A percentile compares a stretch with the other conserved stretches of the same genome.
These are phyloP conservation scores for Microsporum canis DNA, from an alignment of 2,329 filamentous ascomycete genomes.

Conservation along the genomic window DNA sequence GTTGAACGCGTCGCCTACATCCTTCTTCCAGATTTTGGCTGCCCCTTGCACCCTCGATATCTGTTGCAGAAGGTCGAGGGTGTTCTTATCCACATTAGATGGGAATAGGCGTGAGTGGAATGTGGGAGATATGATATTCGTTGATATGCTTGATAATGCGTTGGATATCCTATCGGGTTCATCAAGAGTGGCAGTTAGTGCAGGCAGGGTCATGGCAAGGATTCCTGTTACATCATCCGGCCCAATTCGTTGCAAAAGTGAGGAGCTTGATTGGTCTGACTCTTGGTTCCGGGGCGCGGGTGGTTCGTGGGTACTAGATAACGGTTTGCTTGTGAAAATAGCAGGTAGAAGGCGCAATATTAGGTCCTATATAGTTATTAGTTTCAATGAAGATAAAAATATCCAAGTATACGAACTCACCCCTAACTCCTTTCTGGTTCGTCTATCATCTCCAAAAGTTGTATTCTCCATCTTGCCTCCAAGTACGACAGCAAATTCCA, in stretches of 20 bases:
- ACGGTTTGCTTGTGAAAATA: constrained; percentile 82
- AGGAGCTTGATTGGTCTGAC: constrained; percentile 26
- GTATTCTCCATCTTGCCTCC: constrained; percentile 97
- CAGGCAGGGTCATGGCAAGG: constrained; percentile 65
- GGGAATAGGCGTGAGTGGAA: constrained; percentile 80
- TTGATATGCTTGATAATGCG: constrained; percentile 69
- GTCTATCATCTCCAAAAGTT: constrained; percentile 86
- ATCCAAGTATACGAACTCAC: constrained; percentile 41
- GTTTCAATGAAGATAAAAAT: neutral
- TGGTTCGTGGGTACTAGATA: constrained; percentile 55
- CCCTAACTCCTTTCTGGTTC: constrained; percentile 80
- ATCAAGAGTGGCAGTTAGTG: constrained; percentile 69
- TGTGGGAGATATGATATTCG: constrained; percentile 68
- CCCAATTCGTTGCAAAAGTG: constrained; percentile 31
- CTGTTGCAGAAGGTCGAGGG: constrained; percentile 62
- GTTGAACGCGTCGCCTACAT: constrained; percentile 83
- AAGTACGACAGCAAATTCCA: constrained; percentile 81
- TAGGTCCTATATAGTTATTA: constrained; percentile 53
- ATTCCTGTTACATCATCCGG: constrained; percentile 70
- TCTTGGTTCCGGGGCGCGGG: constrained; percentile 31
- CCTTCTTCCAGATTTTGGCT: constrained; percentile 86
- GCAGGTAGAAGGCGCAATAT: constrained; percentile 80
- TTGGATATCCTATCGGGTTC: constrained; percentile 73
- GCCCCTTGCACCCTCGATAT: constrained; percentile 66
- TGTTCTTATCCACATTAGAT: constrained; percentile 62